A percentile compares a stretch with the other conserved stretches of the same genome.
These are phyloP conservation scores for Geranium rotundifolium DNA, from an alignment of 345 rosid species.

Conservation along the genomic window DNA sequence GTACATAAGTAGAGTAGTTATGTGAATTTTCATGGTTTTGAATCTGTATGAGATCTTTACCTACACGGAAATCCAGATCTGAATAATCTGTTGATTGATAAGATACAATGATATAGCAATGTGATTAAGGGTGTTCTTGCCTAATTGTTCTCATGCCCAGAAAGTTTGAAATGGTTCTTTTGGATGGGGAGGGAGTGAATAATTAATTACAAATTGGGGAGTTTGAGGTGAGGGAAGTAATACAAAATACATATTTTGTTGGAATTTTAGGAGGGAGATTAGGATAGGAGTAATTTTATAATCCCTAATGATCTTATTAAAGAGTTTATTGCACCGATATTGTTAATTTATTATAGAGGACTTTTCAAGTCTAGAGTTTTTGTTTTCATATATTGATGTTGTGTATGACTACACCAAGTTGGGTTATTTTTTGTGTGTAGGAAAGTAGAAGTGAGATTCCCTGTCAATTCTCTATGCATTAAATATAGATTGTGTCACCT, in stretches of 20 bases:
- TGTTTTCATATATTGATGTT: not conserved
- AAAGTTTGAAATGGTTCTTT: too few species aligned
- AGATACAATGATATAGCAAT: too few species aligned
- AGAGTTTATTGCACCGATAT: not conserved
- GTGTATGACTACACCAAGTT: not conserved
- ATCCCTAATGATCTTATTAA: not conserved
- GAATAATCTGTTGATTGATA: too few species aligned
- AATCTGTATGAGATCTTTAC: too few species aligned
- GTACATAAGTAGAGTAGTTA: too few species aligned
- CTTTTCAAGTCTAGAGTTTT: not conserved
- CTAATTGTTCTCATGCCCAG: too few species aligned
- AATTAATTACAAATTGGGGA: not conserved
- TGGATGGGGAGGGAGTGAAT: too few species aligned
- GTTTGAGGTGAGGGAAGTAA: not conserved
- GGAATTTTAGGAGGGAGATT: not conserved
- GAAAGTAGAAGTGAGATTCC: not conserved
- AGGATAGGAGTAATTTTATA: not conserved
- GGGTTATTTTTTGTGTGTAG: not conserved
- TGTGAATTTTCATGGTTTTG: too few species aligned
- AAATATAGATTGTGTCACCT: not conserved
- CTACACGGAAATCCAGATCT: too few species aligned
- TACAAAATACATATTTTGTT: not conserved
- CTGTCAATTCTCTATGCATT: not conserved
- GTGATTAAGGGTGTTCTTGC: too few species aligned
- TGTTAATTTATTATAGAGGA: not conserved